Evolutionary conservation across 176 grass and related monocot genomes (phyloP).

Genomic region (Oryza rufipogon): DNA sequence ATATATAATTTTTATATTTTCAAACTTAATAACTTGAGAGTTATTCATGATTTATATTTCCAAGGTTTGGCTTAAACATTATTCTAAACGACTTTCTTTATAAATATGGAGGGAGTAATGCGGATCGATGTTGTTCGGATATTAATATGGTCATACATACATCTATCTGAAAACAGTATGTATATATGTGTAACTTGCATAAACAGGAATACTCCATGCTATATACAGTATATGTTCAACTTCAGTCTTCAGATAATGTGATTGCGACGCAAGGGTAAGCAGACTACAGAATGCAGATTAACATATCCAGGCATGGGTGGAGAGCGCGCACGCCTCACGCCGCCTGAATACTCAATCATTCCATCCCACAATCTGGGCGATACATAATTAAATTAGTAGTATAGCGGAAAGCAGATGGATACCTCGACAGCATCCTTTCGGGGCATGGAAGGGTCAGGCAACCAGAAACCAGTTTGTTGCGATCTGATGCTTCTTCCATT

Average conservation of each 20-base stretch:
- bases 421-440: slow-evolving; percentile 1
- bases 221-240: too few species aligned
- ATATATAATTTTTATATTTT: too few species aligned
- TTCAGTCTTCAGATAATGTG: background rate
- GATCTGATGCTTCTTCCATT: slow-evolving; percentile 6
- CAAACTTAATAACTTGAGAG: too few species aligned
- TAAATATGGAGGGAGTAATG: too few species aligned
- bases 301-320: background rate
- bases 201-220: too few species aligned
- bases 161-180: too few species aligned
- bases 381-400: background rate
- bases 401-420: background rate
- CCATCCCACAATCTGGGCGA: background rate
- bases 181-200: too few species aligned
- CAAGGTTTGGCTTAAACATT: too few species aligned
- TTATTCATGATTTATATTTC: too few species aligned
- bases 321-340: background rate
- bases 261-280: background rate
- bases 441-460: background rate
- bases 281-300: background rate
- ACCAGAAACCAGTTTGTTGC: background rate
- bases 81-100: too few species aligned
- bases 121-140: too few species aligned
- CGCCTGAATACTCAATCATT: background rate
- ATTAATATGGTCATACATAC: too few species aligned